Conservation (phyloP, 202 grass and related monocot species). For the Hordeum pubiflorum region DNA sequence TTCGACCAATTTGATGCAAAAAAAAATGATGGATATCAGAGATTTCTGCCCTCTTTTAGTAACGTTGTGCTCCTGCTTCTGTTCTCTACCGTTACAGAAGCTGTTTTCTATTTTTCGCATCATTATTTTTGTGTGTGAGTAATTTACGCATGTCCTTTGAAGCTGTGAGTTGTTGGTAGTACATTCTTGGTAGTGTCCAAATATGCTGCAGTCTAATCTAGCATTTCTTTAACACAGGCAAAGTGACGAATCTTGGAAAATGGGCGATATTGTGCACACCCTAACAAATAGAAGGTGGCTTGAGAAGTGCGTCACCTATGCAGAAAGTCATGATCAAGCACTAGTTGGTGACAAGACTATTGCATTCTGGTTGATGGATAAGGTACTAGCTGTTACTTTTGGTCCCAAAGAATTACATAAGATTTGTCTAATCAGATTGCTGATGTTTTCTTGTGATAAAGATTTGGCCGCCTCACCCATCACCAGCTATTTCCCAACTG, state of each 20-base stretch:
- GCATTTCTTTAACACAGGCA: constrained; percentile 39
- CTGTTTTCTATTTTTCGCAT: not conserved
- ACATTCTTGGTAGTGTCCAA: not conserved
- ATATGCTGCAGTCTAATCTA: not conserved
- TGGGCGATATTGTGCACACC: constrained; percentile 88
- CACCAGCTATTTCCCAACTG: not conserved
- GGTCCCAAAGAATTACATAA: constrained; percentile 9
- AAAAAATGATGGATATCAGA: not conserved
- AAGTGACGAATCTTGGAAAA: constrained; percentile 80
- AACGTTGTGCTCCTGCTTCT: not conserved
- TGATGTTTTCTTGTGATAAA: not conserved
- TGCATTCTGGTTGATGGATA: constrained; percentile 99
- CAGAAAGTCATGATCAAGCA: constrained; percentile 97
- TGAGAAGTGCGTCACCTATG: constrained; percentile 89
- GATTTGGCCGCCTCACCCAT: not conserved
- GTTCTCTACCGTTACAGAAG: not conserved
- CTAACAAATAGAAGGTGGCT: constrained; percentile 89
- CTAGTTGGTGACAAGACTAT: constrained; percentile 97
- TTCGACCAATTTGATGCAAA: not conserved
- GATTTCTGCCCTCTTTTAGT: not conserved
- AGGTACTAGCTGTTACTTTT: constrained; percentile 38
- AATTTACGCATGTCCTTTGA: not conserved
- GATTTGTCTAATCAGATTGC: constrained; percentile 5
- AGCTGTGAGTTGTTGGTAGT: not conserved
- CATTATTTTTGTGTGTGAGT: not conserved